These are phyloP conservation scores for Neophaeococcomyces aloes DNA, from an alignment of 2,329 filamentous ascomycete species.

Conservation along the genomic window DNA sequence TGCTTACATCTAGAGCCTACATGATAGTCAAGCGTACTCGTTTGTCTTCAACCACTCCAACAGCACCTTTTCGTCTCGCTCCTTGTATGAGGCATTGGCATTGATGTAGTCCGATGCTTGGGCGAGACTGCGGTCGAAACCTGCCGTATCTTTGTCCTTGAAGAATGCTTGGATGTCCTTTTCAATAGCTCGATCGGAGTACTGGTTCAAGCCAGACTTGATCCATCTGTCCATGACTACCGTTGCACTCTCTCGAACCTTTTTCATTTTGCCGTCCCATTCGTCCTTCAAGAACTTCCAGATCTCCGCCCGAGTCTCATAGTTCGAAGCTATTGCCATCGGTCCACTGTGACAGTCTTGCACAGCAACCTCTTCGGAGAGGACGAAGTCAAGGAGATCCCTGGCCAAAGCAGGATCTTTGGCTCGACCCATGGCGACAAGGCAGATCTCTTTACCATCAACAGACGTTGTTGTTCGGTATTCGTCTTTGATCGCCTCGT, in stretches of 20 bases:
- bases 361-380: conserved; percentile 71
- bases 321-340: conserved; percentile 61
- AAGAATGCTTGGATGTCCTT: conserved; percentile 80
- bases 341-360: conserved; percentile 82
- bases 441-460: conserved; percentile 79
- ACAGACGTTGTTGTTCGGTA: conserved; percentile 73
- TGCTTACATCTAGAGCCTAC: neutral
- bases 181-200: conserved; percentile 58
- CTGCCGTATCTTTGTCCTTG: conserved; percentile 63
- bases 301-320: conserved; percentile 58
- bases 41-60: conserved; percentile 66
- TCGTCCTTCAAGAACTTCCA: conserved; percentile 81
- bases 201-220: conserved; percentile 65
- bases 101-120: conserved; percentile 79
- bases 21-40: conserved; percentile 41
- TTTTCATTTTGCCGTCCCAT: conserved; percentile 58
- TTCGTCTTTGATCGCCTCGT: conserved; percentile 69
- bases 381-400: conserved; percentile 60
- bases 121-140: conserved; percentile 71
- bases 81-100: conserved; percentile 70
- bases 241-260: conserved; percentile 67
- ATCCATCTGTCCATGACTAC: conserved; percentile 85
- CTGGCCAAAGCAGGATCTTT: conserved; percentile 58
- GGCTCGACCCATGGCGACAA: conserved; percentile 64
- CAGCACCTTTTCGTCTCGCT: conserved; percentile 61